These are phyloP conservation scores for Helotiales sp. DNA, from an alignment of 2,329 filamentous ascomycete genomes.

Conservation along the genomic window DNA sequence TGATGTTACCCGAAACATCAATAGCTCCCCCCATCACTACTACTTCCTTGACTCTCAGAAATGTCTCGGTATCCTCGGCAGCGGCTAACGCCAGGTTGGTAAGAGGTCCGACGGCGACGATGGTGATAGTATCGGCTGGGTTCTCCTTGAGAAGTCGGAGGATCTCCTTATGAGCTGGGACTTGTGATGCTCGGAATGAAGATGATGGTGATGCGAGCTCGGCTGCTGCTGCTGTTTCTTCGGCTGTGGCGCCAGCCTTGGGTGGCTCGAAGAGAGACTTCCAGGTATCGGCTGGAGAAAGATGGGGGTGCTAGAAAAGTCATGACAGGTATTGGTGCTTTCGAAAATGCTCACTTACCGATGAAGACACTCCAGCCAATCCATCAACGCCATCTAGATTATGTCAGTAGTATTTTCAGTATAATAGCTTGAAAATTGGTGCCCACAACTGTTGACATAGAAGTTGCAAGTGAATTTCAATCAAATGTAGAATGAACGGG, in stretches of 20 bases:
- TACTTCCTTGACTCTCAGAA: slow-evolving; percentile 86
- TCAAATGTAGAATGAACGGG: neutral
- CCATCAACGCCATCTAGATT: slow-evolving; percentile 73
- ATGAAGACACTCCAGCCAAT: slow-evolving; percentile 74
- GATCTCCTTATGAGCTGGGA: slow-evolving; percentile 82
- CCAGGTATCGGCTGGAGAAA: slow-evolving; percentile 77
- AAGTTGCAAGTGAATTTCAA: neutral
- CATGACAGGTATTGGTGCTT: slow-evolving; percentile 19
- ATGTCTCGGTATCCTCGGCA: slow-evolving; percentile 84
- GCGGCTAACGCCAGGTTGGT: slow-evolving; percentile 94
- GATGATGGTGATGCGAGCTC: slow-evolving; percentile 44
- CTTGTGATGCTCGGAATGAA: slow-evolving; percentile 77
- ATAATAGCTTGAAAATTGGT: neutral
- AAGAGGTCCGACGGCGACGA: slow-evolving; percentile 86
- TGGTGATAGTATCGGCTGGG: slow-evolving; percentile 82
- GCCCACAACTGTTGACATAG: neutral
- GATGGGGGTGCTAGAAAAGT: slow-evolving; percentile 66
- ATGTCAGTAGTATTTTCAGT: neutral
- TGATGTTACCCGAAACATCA: slow-evolving; percentile 78
- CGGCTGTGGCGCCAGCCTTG: slow-evolving; percentile 53
- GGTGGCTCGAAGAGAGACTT: slow-evolving; percentile 65
- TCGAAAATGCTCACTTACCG: slow-evolving; percentile 44
- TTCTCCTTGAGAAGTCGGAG: slow-evolving; percentile 84
- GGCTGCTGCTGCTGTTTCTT: slow-evolving; percentile 43
- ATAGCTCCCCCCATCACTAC: slow-evolving; percentile 95